Evolutionary conservation across 371 early-diverging fungal genomes (phyloP), one percentile per base, ranked within the genome.

Genomic region (Fennellomyces sp.): DNA sequence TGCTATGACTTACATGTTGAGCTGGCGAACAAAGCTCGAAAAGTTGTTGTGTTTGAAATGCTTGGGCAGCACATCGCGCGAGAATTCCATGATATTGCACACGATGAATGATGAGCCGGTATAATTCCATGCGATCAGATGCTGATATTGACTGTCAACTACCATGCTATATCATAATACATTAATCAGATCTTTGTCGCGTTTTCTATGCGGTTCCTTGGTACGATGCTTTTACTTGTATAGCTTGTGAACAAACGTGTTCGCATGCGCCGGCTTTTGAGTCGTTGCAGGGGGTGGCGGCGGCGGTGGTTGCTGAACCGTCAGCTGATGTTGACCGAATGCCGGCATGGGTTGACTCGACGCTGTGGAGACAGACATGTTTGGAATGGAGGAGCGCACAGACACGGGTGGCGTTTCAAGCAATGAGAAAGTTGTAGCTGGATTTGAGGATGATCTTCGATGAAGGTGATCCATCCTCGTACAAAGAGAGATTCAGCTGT

Each of bases 101-200:
- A 97, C 96, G 61, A 94, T 86, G 67, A 97, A 96, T 25, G 95
- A 92, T 1, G 89, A 83, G 12, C 95, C 95, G 21, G 88, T 80
- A 56, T 85, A 86, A 65, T 86, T 90, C 94, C 94, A 95, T 31
- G 87, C 81, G 52, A 94, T 92, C 56, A 90, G 74, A 68, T 89
- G 88, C 68, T 91, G 90, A 71, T 88, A 88, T 56, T 84, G 83
- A 60, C 75, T 78, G 73, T 93, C 93, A 28, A 85, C 75, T 23
- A 94, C 90, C 92, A 93, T 93, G 65, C 88, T 88, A 65, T 50
- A 23, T 52, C 17, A 19, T 19, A 47, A 41, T 42, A 13, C 25
- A 27, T 29, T 1, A 42, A 41, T 38, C 10, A 51, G 12, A 17
- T 6, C 21, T 17, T 38, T 25, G 28, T 51, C n/a, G 25, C 8